Evolutionary conservation across 768 basidiomycete genomes (phyloP).

Genomic region (Termitomyces sp.): DNA sequence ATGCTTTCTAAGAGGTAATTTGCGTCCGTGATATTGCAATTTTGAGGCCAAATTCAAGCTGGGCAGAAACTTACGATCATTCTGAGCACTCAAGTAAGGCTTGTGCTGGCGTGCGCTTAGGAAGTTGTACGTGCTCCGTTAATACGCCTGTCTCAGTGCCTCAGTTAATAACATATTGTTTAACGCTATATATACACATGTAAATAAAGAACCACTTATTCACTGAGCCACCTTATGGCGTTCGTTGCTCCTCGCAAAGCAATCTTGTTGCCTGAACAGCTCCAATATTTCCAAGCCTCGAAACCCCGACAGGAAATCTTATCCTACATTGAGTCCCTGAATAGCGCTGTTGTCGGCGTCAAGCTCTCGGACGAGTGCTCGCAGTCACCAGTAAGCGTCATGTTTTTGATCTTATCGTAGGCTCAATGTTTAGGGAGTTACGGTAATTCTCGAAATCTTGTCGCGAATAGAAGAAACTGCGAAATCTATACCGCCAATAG

Average conservation of each 20-base stretch:
- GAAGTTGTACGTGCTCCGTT: too few relatives aligned
- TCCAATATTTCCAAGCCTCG: slow-evolving; percentile 77
- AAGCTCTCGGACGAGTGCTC: slow-evolving; percentile 66
- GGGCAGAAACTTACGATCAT: too few relatives aligned
- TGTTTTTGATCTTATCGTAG: background rate
- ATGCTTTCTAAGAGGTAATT: too few relatives aligned
- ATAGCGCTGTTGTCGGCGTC: slow-evolving; percentile 66
- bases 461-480: slow-evolving; percentile 63
- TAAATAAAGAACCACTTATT: too few relatives aligned
- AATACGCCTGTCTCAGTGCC: too few relatives aligned
- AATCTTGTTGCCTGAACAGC: slow-evolving; percentile 73
- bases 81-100: too few relatives aligned
- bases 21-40: too few relatives aligned
- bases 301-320: slow-evolving; percentile 64
- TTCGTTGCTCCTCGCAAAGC: slow-evolving; percentile 59
- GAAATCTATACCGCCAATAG: slow-evolving; percentile 73
- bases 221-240: too few relatives aligned
- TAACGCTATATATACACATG: too few relatives aligned
- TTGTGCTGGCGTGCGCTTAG: too few relatives aligned
- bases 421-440: slow-evolving; percentile 49
- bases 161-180: too few relatives aligned
- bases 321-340: slow-evolving; percentile 67
- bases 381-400: slow-evolving; percentile 51
- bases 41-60: too few relatives aligned
- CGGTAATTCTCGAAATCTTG: slow-evolving; percentile 57